These are phyloP conservation scores for Rhizoctonia solani DNA, from an alignment of 1,284 basidiomycete species.

Conservation along the genomic window DNA sequence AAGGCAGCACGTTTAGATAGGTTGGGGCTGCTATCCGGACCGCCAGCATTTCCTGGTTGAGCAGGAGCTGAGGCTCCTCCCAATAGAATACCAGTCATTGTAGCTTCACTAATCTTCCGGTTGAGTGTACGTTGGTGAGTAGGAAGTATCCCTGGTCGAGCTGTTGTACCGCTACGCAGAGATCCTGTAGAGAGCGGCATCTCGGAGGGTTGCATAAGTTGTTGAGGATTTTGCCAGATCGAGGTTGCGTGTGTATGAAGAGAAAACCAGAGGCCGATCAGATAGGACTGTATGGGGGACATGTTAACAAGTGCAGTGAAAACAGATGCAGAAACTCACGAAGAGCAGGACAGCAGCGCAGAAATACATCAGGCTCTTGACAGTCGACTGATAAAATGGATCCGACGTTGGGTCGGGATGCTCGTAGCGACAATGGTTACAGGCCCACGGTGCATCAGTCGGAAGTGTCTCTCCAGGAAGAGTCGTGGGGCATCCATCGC, in stretches of 20 bases:
- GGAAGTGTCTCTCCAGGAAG: constrained; percentile 39
- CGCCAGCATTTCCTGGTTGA: not conserved
- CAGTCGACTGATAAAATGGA: constrained; percentile 95
- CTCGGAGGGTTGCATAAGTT: constrained; percentile 73
- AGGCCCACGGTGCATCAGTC: constrained; percentile 71
- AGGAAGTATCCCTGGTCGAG: constrained; percentile 44
- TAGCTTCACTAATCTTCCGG: constrained; percentile 54
- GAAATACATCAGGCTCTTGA: constrained; percentile 92
- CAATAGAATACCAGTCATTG: constrained; percentile 40
- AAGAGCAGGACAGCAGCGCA: constrained; percentile 89
- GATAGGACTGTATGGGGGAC: constrained; percentile 73
- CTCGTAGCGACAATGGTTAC: constrained; percentile 92
- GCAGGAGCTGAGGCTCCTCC: not conserved
- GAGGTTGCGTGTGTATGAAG: constrained; percentile 97
- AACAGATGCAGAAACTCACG: constrained; percentile 60
- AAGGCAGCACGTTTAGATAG: constrained; percentile 11
- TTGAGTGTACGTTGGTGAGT: constrained; percentile 46
- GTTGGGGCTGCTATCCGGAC: constrained; percentile 1
- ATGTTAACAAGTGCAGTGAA: not conserved
- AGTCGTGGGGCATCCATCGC: constrained; percentile 80
- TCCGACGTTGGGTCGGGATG: constrained; percentile 92
- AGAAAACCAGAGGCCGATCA: constrained; percentile 98
- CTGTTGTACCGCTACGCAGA: constrained; percentile 52
- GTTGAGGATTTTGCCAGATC: constrained; percentile 98
- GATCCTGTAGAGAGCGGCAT: constrained; percentile 49